A percentile compares a stretch with the other conserved stretches of the same genome.
These are phyloP conservation scores for Fusarium fracticaudum DNA, from an alignment of 2,329 filamentous ascomycete genomes.

Conservation along the genomic window DNA sequence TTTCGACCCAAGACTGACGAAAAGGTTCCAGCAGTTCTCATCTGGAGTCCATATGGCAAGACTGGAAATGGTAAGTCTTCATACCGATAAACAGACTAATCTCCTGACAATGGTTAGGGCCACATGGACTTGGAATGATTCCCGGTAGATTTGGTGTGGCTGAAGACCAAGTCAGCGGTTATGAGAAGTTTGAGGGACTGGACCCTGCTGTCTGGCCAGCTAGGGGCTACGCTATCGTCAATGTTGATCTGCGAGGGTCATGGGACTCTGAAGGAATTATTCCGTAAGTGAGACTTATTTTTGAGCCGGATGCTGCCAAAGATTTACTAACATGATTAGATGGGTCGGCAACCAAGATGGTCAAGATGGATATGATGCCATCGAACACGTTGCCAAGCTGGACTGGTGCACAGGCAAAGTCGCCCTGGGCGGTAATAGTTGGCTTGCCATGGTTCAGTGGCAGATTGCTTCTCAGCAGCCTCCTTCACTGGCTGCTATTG, in stretches of 20 bases:
- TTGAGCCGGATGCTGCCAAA: rapidly evolving
- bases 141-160: background rate
- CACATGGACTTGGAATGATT: conserved; percentile 1
- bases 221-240: background rate
- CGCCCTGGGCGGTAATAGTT: background rate
- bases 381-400: background rate
- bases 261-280: conserved; percentile 6
- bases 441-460: conserved; percentile 1
- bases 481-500: background rate
- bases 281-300: background rate
- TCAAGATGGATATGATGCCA: background rate
- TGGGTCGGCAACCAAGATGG: conserved; percentile 1
- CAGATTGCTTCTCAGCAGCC: background rate
- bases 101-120: background rate
- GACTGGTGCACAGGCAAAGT: background rate
- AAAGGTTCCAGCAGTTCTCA: background rate
- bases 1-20: background rate
- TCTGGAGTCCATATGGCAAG: conserved; percentile 10
- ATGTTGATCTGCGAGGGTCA: background rate
- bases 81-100: rapidly evolving
- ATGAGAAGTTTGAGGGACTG: conserved; percentile 5
- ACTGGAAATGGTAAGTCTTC: background rate
- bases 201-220: conserved; percentile 2
- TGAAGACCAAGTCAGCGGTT: background rate
- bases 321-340: background rate